phyloP scores from a whole-genome alignment of 176 grass and related monocot genomes.

The Paspalum vaginatum region DNA sequence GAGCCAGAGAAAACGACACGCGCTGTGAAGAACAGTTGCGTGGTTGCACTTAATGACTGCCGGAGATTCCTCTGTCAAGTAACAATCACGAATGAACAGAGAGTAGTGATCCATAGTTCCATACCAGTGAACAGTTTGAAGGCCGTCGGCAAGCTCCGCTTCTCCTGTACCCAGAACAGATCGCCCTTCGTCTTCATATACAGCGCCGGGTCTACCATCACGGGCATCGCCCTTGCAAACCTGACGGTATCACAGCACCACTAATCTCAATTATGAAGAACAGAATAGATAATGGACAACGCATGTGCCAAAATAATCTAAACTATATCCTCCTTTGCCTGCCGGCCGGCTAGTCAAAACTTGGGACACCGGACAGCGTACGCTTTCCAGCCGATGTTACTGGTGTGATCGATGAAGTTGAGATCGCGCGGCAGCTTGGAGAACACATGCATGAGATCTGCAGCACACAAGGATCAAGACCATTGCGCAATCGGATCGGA shows the following conservation, averaged over 20 bases:
- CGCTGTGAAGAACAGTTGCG: background rate
- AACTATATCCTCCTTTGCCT: too few species aligned
- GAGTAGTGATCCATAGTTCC: background rate
- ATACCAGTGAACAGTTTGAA: constrained; percentile 91
- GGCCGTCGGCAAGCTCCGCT: constrained; percentile 73
- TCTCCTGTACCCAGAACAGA: constrained; percentile 71
- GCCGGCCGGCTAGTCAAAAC: too few species aligned
- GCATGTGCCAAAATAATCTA: background rate
- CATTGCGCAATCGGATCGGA: background rate
- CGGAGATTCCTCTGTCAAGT: background rate
- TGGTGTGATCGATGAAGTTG: constrained; percentile 93
- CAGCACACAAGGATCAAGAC: background rate
- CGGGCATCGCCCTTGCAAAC: constrained; percentile 77
- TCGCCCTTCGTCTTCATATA: constrained; percentile 74
- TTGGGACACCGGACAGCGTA: constrained; percentile 24
- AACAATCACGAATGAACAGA: background rate
- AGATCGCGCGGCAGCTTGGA: constrained; percentile 81
- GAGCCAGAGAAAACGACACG: background rate
- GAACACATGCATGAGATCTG: constrained; percentile 87
- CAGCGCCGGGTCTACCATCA: constrained; percentile 82
- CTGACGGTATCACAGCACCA: constrained; percentile 26
- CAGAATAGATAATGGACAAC: background rate
- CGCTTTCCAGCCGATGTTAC: constrained; percentile 88
- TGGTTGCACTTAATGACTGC: background rate
- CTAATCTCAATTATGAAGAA: background rate